These are phyloP conservation scores for Gracilaria caudata DNA, from an alignment of 23 red algal genomes.

Conservation along the genomic window DNA sequence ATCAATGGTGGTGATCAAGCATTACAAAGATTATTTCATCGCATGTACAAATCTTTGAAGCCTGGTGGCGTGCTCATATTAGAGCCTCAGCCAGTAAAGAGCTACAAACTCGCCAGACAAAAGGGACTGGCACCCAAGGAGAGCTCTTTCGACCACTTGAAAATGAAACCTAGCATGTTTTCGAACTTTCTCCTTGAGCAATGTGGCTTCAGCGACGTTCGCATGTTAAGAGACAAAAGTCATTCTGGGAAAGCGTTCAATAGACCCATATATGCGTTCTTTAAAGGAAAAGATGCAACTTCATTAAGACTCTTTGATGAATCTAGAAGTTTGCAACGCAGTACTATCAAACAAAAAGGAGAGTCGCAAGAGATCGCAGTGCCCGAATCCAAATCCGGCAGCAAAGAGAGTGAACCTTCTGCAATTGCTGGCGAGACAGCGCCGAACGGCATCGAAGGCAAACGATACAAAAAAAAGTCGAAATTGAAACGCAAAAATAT, in stretches of 20 bases:
- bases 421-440: background rate
- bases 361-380: background rate
- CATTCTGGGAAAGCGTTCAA: slow-evolving; percentile 58
- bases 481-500: background rate
- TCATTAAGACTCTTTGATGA: slow-evolving; percentile 19
- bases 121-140: slow-evolving; percentile 30
- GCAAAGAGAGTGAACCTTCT: background rate
- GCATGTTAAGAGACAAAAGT: slow-evolving; percentile 35
- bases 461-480: background rate
- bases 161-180: slow-evolving; percentile 58
- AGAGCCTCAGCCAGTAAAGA: slow-evolving; percentile 66
- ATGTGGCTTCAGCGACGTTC: slow-evolving; percentile 53
- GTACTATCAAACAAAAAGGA: background rate
- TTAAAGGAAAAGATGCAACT: slow-evolving; percentile 24
- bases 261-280: slow-evolving; percentile 62
- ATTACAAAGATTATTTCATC: slow-evolving; percentile 53
- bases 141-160: slow-evolving; percentile 29
- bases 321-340: background rate
- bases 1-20: slow-evolving; percentile 62
- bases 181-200: slow-evolving; percentile 22
- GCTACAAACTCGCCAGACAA: slow-evolving; percentile 74
- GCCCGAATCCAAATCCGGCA: background rate
- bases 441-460: background rate
- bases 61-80: slow-evolving; percentile 70
- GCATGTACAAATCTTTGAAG: slow-evolving; percentile 30